These are phyloP conservation scores for Xylaria sp. DNA, from an alignment of 2,329 filamentous ascomycete genomes.

Conservation along the genomic window DNA sequence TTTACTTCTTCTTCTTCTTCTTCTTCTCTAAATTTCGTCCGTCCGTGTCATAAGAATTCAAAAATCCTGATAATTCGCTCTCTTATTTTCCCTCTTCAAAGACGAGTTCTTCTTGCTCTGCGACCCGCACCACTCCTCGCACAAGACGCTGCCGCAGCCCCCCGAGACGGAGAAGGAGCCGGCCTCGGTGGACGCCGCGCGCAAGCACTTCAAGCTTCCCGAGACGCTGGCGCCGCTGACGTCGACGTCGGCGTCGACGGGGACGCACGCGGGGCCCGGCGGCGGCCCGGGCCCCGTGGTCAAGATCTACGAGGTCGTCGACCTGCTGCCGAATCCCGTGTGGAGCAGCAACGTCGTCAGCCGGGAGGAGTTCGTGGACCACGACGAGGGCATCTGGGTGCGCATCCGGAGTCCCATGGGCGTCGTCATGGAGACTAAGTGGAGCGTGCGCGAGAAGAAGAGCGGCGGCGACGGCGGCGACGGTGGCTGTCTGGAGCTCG, in stretches of 20 bases:
- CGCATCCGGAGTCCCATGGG: conserved; percentile 63
- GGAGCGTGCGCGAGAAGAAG: conserved; percentile 53
- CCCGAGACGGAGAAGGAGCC: conserved; percentile 42
- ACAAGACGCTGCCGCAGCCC: conserved; percentile 47
- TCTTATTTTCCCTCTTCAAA: not conserved
- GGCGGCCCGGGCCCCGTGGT: conserved; percentile 31
- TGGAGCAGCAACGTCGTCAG: conserved; percentile 67
- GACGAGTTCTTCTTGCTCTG: conserved; percentile 63
- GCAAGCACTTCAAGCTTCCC: conserved; percentile 47
- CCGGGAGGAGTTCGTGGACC: conserved; percentile 64
- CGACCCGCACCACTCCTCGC: conserved; percentile 61
- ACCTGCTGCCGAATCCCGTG: conserved; percentile 64
- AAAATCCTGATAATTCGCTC: not conserved
- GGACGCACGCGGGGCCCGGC: conserved; percentile 5
- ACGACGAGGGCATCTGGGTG: conserved; percentile 63
- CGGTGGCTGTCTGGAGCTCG: conserved; percentile 53
- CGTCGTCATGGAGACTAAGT: conserved; percentile 65
- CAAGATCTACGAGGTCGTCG: conserved; percentile 61
- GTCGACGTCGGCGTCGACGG: conserved; percentile 31
- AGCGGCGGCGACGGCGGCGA: conserved; percentile 45
- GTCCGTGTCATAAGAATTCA: not conserved
- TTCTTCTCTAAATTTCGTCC: no score
- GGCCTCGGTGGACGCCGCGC: conserved; percentile 43
- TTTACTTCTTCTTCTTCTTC: no score
- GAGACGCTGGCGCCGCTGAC: conserved; percentile 42